Evolutionary conservation across 495 filamentous ascomycete genomes (phyloP).

Genomic region (Staphylotrichum longicolle): DNA sequence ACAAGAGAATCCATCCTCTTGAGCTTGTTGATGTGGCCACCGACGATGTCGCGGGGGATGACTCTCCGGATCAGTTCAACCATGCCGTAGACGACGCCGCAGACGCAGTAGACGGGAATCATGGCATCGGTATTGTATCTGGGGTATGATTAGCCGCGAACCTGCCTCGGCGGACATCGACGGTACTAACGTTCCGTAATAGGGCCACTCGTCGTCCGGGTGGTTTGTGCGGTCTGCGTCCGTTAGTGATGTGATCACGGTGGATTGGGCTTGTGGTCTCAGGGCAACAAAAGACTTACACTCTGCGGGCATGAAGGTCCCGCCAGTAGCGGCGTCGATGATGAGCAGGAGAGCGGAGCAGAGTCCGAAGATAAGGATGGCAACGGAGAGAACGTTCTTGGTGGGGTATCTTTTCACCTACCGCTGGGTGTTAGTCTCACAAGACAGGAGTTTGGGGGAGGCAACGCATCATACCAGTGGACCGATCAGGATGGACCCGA

Average conservation of each 20-base stretch:
- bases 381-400: conserved; percentile 36
- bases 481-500: conserved; percentile 48
- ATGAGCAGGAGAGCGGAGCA: conserved; percentile 40
- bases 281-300: conserved; percentile 17
- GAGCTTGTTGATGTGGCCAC: conserved; percentile 46
- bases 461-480: conserved; percentile 32
- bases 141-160: not conserved
- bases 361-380: conserved; percentile 42
- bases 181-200: conserved; percentile 33
- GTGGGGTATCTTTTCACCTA: conserved; percentile 40
- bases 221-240: conserved; percentile 23
- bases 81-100: conserved; percentile 43
- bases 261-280: too few species aligned
- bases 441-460: not conserved
- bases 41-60: conserved; percentile 47
- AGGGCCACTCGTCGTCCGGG: conserved; percentile 36
- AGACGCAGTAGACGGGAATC: conserved; percentile 44
- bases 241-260: not conserved
- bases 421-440: not conserved
- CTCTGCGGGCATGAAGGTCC: conserved; percentile 33
- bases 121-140: conserved; percentile 44
- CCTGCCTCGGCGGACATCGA: too few species aligned
- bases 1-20: conserved; percentile 45
- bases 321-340: conserved; percentile 43
- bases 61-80: conserved; percentile 48